Base-by-base conservation (phyloP, 306 rosid genomes). In the Corylus americana region DNA sequence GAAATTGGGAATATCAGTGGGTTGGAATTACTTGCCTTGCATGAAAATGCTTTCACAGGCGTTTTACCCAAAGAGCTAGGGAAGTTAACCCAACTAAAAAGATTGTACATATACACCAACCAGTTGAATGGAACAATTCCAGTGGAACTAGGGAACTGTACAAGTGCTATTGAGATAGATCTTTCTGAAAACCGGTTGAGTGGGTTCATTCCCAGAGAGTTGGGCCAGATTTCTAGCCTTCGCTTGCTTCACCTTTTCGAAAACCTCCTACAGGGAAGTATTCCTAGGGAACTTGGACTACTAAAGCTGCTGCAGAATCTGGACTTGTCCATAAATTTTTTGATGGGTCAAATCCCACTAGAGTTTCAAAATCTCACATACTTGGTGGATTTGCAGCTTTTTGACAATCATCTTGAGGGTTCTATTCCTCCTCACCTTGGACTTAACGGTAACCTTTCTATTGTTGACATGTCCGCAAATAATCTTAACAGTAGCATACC, bases 201-300 rank as follows among this genome's bases (percentile, higher is more conserved):
- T 18, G 92, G 94, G 59, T 67, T 35, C 82, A 90, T 92, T 76
- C 97, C 97, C 48, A 79, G 42, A 74, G 91, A 88, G 85, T 80
- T 91, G 69, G 90, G 92, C 29, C 63, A 77, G 77, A 81, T 92
- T 70, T 82, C 92, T 48, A 75, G 83, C 74, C 92, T 90, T 54
- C 77, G 47, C 37, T 75, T 92, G 90, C 94, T 92, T 74, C 94
- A 92, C 82, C 88, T 92, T 53, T 92, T 92, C 53, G 97, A 92
- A 76, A 92, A 92, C 86, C 45, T 48, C 4, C 86, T 92, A 39
- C 88, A 84, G 74, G 97, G 97, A 77, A 71, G 78, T 76, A 86
- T 90, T 76, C 94, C 94, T 37, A 73, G 44, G 72, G 91, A 90
- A 80, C 87, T 92, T 31, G 97, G 91, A 44, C 76, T 55, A 71